These are phyloP conservation scores for Penicillium cinerascens DNA, from an alignment of 495 filamentous ascomycete species.

Conservation along the genomic window DNA sequence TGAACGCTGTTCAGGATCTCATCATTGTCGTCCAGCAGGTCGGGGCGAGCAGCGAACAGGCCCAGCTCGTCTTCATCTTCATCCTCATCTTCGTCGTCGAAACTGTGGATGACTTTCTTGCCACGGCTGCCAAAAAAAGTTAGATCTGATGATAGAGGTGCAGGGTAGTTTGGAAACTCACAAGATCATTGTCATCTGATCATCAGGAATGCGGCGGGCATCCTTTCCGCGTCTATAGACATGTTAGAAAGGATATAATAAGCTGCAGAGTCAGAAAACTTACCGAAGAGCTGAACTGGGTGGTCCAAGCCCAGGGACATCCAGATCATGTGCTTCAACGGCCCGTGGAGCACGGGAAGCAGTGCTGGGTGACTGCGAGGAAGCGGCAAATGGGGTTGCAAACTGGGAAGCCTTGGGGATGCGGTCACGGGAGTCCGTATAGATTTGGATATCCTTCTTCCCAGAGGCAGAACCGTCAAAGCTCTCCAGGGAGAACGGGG, in stretches of 20 bases:
- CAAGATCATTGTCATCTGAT: slow-evolving; percentile 17
- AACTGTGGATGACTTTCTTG: slow-evolving; percentile 72
- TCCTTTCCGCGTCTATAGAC: slow-evolving; percentile 14
- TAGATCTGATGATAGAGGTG: slow-evolving; percentile 47
- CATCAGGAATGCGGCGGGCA: slow-evolving; percentile 38
- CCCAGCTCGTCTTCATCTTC: slow-evolving; percentile 50
- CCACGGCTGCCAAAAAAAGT: slow-evolving; percentile 66
- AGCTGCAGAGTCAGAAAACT: background rate
- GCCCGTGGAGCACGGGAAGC: background rate
- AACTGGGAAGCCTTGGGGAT: slow-evolving; percentile 61
- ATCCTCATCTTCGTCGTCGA: slow-evolving; percentile 45
- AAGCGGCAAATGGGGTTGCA: slow-evolving; percentile 66
- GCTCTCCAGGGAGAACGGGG: slow-evolving; percentile 66
- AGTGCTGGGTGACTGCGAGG: slow-evolving; percentile 19
- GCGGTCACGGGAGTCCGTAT: slow-evolving; percentile 84
- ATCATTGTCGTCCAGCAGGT: slow-evolving; percentile 10
- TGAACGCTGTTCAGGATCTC: slow-evolving; percentile 32
- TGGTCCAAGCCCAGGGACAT: background rate
- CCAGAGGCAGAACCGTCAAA: slow-evolving; percentile 20
- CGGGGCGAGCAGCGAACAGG: slow-evolving; percentile 31
- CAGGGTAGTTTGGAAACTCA: slow-evolving; percentile 35
- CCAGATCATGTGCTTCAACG: background rate
- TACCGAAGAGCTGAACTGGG: background rate
- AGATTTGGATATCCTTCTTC: slow-evolving; percentile 66
- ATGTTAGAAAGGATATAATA: background rate